These are phyloP conservation scores for Leptographium lundbergii DNA, from an alignment of 2,329 filamentous ascomycete genomes.

Conservation along the genomic window DNA sequence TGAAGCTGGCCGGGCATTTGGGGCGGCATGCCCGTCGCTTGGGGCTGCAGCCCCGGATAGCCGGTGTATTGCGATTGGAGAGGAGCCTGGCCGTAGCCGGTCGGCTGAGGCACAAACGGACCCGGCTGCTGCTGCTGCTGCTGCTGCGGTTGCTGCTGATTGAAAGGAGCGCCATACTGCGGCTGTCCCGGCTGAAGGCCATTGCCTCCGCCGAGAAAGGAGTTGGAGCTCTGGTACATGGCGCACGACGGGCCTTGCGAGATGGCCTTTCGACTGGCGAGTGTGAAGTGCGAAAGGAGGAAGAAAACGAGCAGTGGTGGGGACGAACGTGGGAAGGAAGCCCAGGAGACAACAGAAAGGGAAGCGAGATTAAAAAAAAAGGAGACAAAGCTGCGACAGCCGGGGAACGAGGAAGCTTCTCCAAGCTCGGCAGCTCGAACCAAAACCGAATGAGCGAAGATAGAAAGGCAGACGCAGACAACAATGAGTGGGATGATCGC, in stretches of 20 bases:
- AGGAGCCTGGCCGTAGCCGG: conserved; percentile 43
- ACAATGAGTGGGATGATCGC: background rate
- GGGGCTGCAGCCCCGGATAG: conserved; percentile 38
- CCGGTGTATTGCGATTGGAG: conserved; percentile 48
- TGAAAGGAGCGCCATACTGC: conserved; percentile 38
- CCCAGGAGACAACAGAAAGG: background rate
- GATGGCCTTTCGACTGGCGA: background rate
- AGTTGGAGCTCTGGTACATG: conserved; percentile 89
- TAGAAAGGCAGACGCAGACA: background rate
- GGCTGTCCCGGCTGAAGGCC: conserved; percentile 58
- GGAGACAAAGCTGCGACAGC: background rate
- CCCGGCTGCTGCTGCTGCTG: conserved; percentile 38
- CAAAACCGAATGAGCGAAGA: background rate
- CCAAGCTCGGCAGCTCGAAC: background rate
- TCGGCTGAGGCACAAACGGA: conserved; percentile 46
- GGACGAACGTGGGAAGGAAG: background rate
- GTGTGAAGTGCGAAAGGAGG: background rate
- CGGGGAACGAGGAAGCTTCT: background rate
- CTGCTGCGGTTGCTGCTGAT: conserved; percentile 27
- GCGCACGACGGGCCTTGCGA: conserved; percentile 5
- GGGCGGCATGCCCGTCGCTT: conserved; percentile 33
- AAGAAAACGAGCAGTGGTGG: background rate
- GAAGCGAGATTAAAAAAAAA: background rate
- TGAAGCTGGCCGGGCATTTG: conserved; percentile 47
- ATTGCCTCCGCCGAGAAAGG: conserved; percentile 64